phyloP scores from a whole-genome alignment of 495 filamentous ascomycete genomes.

The Barbatosphaeria neglecta region DNA sequence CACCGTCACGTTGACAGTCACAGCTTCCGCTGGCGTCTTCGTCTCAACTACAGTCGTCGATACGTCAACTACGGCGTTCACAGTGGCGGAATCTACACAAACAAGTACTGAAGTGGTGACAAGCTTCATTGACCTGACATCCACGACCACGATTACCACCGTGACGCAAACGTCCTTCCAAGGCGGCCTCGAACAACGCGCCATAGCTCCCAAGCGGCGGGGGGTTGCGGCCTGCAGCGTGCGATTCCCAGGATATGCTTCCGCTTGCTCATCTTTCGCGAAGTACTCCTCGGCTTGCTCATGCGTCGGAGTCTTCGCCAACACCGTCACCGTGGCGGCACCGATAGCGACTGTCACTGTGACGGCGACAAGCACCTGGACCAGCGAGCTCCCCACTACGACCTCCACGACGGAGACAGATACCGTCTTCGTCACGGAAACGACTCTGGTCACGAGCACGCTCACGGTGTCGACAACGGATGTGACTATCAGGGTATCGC shows the following conservation, averaged over 20 bases:
- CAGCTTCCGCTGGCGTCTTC: neutral
- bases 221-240: neutral
- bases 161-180: neutral
- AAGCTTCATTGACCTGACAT: neutral
- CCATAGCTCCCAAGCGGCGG: neutral
- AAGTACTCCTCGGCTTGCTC: neutral
- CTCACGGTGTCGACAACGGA: neutral
- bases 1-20: neutral
- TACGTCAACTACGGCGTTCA: neutral
- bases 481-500: neutral
- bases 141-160: neutral
- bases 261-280: neutral
- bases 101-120: neutral
- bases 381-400: neutral
- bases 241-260: neutral
- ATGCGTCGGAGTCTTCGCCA: neutral
- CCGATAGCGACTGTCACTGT: neutral
- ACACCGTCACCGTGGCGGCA: constrained; percentile 1
- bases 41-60: neutral
- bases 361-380: neutral
- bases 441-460: neutral
- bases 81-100: neutral
- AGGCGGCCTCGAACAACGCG: neutral
- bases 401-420: neutral
- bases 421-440: neutral